Conservation (phyloP, 257 asterid species). For the Solanum clarkiae region DNA sequence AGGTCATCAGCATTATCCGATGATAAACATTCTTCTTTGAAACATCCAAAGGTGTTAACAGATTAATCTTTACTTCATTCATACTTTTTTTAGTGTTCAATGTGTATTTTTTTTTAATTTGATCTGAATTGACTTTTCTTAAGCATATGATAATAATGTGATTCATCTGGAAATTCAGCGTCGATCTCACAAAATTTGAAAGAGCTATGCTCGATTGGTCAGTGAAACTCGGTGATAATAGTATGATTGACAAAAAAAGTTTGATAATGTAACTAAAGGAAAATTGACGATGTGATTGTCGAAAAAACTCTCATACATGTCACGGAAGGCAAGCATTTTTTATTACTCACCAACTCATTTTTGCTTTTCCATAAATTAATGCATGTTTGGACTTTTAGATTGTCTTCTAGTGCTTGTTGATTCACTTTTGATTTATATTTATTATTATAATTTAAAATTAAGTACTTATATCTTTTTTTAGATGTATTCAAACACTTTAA, state of each 20-base stretch:
- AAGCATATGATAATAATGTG: conserved; percentile 38
- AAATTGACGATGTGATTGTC: background rate
- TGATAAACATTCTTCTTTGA: background rate
- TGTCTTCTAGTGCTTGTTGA: background rate
- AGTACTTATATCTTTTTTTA: too few species aligned
- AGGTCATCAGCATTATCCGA: background rate
- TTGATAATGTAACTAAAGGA: background rate
- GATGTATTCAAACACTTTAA: too few species aligned
- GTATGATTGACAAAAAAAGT: background rate
- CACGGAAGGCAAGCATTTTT: conserved; percentile 20
- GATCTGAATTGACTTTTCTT: background rate
- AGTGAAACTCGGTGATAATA: conserved; percentile 10
- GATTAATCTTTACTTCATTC: background rate
- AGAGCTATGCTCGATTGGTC: conserved; percentile 32
- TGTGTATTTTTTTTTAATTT: background rate
- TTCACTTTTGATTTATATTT: background rate
- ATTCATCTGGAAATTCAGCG: conserved; percentile 7
- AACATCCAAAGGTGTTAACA: background rate
- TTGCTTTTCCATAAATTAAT: too few species aligned
- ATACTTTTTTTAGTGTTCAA: background rate
- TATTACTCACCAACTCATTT: background rate
- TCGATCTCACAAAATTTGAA: conserved; percentile 36
- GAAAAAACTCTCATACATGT: conserved; percentile 11
- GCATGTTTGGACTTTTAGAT: too few species aligned
- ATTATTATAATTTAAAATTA: too few species aligned